Conservation (phyloP, 192 early-diverging fungal species). For the Backusella circina region DNA sequence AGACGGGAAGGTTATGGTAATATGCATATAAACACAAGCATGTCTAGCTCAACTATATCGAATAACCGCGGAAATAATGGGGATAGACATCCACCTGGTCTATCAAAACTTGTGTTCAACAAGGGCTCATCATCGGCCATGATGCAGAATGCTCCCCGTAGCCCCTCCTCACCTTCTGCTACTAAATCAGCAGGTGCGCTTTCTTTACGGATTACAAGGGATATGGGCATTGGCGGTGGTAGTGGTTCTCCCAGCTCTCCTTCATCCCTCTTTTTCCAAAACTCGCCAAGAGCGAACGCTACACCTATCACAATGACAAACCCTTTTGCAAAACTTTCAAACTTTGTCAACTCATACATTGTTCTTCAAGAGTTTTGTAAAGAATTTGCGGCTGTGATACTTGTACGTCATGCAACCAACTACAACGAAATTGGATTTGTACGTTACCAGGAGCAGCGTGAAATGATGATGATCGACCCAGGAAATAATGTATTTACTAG, state of each 20-base stretch:
- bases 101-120: constrained; percentile 29
- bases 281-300: constrained; percentile 22
- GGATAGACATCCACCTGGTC: constrained; percentile 6
- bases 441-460: constrained; percentile 6
- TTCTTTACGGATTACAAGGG: constrained; percentile 4
- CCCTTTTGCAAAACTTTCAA: constrained; percentile 34
- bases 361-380: constrained; percentile 63
- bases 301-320: constrained; percentile 39
- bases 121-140: constrained; percentile 14
- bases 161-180: constrained; percentile 16
- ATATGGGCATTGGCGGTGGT: neutral
- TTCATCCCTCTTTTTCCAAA: constrained; percentile 32
- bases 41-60: neutral
- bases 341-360: constrained; percentile 57
- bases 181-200: constrained; percentile 19
- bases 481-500: neutral
- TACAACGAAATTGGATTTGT: constrained; percentile 22
- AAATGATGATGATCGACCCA: constrained; percentile 9
- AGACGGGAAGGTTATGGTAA: neutral
- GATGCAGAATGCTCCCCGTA: neutral
- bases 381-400: constrained; percentile 53
- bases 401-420: constrained; percentile 45
- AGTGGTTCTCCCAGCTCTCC: neutral
- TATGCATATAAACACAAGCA: neutral
- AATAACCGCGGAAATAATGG: neutral